A percentile compares a stretch with the other conserved stretches of the same genome.
phyloP scores from a whole-genome alignment of 208 protist genomes.

The Leishmania martiniquensis region DNA sequence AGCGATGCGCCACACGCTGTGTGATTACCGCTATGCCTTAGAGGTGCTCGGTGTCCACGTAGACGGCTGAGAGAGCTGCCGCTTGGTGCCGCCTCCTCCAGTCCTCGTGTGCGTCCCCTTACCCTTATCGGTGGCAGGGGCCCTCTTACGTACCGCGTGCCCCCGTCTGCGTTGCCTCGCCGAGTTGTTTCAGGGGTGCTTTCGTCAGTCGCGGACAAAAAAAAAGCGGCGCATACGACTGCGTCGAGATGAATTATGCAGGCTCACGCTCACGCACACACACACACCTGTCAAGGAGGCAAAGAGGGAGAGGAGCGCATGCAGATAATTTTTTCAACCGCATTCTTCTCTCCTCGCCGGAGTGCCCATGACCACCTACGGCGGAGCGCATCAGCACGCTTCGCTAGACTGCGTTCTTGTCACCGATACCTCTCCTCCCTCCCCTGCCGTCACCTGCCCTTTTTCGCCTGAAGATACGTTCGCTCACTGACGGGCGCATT shows the following conservation, averaged over 20 bases:
- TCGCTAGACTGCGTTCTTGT: neutral
- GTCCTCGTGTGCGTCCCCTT: neutral
- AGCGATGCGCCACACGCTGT: conserved; percentile 29
- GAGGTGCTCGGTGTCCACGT: conserved; percentile 33
- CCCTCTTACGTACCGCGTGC: neutral
- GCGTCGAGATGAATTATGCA: neutral
- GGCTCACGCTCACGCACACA: neutral
- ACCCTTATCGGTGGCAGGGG: neutral
- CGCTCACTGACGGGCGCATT: neutral
- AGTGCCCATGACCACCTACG: neutral
- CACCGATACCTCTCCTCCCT: neutral
- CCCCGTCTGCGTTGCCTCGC: neutral
- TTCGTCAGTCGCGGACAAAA: neutral
- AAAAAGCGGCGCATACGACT: neutral
- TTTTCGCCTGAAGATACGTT: neutral
- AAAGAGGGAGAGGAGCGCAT: too few species aligned
- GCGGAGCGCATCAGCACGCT: neutral
- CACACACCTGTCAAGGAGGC: neutral
- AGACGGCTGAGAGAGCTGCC: neutral
- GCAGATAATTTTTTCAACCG: too few species aligned
- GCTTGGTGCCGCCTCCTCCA: neutral
- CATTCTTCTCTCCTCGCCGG: neutral
- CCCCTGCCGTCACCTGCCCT: neutral
- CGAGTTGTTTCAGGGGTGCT: neutral
- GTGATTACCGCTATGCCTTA: conserved; percentile 61